Percentiles rank a stretch among this genome's conserved stretches.
phyloP scores from a whole-genome alignment of 129 eudicot genomes.

The Flaveria trinervia region DNA sequence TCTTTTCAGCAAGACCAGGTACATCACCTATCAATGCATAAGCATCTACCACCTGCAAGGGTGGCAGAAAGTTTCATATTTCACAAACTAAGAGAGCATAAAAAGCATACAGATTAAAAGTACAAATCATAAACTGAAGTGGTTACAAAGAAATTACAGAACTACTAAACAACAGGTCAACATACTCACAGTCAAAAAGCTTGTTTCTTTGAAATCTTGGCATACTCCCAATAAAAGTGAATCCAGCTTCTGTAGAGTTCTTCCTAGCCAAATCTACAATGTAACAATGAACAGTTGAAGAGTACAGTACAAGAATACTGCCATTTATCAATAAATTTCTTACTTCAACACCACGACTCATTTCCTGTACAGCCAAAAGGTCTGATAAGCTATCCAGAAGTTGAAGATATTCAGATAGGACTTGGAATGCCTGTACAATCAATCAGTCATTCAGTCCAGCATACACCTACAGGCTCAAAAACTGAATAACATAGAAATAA shows the following conservation, averaged over 20 bases:
- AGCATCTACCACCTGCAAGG: conserved; percentile 91
- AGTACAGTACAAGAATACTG: conserved; percentile 15
- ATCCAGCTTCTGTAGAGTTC: conserved; percentile 91
- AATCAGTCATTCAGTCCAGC: conserved; percentile 11
- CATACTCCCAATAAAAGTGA: conserved; percentile 91
- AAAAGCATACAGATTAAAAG: conserved; percentile 10
- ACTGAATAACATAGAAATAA: conserved; percentile 11
- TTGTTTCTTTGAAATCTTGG: conserved; percentile 82
- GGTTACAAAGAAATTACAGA: neutral
- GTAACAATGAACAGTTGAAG: conserved; percentile 16
- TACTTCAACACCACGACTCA: conserved; percentile 97
- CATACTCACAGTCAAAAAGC: conserved; percentile 80
- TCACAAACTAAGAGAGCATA: conserved; percentile 26
- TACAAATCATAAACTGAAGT: conserved; percentile 12
- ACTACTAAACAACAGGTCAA: conserved; percentile 27
- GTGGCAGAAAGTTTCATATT: conserved; percentile 14
- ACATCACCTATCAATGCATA: conserved; percentile 98
- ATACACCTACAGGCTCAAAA: conserved; percentile 8
- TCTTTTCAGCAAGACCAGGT: conserved; percentile 94
- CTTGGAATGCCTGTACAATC: conserved; percentile 86
- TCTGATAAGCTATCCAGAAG: conserved; percentile 81
- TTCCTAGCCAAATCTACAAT: conserved; percentile 92
- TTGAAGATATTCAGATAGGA: conserved; percentile 88
- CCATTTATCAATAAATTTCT: neutral
- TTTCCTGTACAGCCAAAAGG: conserved; percentile 86